Conservation (phyloP, 2,329 filamentous ascomycete species). For the Nemania abortiva region DNA sequence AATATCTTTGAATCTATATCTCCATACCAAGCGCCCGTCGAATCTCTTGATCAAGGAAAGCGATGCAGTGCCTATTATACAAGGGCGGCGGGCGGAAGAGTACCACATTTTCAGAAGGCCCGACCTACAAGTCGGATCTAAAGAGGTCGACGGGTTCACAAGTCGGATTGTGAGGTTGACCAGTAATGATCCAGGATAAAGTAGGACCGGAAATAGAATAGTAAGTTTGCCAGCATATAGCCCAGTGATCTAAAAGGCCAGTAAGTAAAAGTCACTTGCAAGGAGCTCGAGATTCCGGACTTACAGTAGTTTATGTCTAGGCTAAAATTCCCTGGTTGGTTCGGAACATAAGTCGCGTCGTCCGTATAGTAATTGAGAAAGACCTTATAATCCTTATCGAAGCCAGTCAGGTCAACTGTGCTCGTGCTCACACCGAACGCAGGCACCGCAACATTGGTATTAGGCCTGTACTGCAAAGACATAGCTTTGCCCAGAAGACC, state of each 20-base stretch:
- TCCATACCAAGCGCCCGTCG: too few relatives aligned
- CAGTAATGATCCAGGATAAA: slow-evolving; percentile 28
- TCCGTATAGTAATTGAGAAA: slow-evolving; percentile 24
- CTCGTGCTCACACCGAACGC: slow-evolving; percentile 12
- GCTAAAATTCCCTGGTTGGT: slow-evolving; percentile 3
- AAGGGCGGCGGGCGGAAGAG: neutral
- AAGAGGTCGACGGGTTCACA: slow-evolving; percentile 52
- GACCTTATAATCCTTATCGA: slow-evolving; percentile 3
- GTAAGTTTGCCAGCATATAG: slow-evolving; percentile 30
- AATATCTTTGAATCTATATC: too few relatives aligned
- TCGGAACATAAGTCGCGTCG: neutral
- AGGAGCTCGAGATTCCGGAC: neutral
- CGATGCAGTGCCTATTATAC: neutral
- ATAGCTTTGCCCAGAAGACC: slow-evolving; percentile 16
- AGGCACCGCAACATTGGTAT: slow-evolving; percentile 25
- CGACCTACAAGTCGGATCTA: slow-evolving; percentile 47
- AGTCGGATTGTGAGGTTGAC: slow-evolving; percentile 27
- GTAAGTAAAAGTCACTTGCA: neutral
- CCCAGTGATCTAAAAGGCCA: slow-evolving; percentile 22
- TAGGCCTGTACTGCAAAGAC: slow-evolving; percentile 22
- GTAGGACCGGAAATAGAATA: neutral
- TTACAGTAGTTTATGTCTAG: slow-evolving; percentile 18
- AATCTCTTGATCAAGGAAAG: neutral
- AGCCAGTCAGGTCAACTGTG: slow-evolving; percentile 17
- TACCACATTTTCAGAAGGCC: neutral